A percentile compares a stretch with the other conserved stretches of the same genome.
phyloP scores from a whole-genome alignment of 352 stramenopile genomes.

The Aphanomyces cochlioides region DNA sequence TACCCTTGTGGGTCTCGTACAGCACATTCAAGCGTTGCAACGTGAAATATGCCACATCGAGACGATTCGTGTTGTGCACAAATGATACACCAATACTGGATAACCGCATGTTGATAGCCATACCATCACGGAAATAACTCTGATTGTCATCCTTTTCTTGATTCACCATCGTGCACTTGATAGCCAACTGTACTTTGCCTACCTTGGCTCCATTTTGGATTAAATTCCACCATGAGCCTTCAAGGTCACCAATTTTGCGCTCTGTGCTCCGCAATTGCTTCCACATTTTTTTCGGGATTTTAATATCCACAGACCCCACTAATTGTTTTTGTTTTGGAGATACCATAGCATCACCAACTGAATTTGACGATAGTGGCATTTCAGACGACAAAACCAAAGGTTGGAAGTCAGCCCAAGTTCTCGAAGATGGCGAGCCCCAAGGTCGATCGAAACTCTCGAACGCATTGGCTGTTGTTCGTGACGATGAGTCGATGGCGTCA shows the following conservation, averaged over 20 bases:
- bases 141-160: slow-evolving; percentile 5
- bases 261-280: slow-evolving; percentile 59
- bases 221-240: slow-evolving; percentile 85
- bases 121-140: slow-evolving; percentile 37
- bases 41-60: slow-evolving; percentile 85
- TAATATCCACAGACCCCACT: slow-evolving; percentile 68
- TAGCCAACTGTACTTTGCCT: slow-evolving; percentile 71
- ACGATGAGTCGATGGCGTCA: neutral
- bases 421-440: slow-evolving; percentile 1
- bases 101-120: slow-evolving; percentile 74
- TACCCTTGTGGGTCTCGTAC: slow-evolving; percentile 66
- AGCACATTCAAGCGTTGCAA: slow-evolving; percentile 72
- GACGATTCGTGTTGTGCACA: slow-evolving; percentile 76
- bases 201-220: slow-evolving; percentile 66
- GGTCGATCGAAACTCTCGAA: neutral
- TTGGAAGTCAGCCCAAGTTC: neutral
- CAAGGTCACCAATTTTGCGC: slow-evolving; percentile 57
- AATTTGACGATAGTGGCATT: neutral
- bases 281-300: slow-evolving; percentile 81
- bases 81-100: slow-evolving; percentile 81
- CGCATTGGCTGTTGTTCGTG: neutral
- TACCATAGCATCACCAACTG: no score
- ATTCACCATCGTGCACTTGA: slow-evolving; percentile 52
- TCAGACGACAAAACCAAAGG: neutral
- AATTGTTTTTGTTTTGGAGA: slow-evolving; percentile 47